Evolutionary conservation across 1,284 basidiomycete genomes (phyloP).

Genomic region (Erythrobasidium hasegawianum): DNA sequence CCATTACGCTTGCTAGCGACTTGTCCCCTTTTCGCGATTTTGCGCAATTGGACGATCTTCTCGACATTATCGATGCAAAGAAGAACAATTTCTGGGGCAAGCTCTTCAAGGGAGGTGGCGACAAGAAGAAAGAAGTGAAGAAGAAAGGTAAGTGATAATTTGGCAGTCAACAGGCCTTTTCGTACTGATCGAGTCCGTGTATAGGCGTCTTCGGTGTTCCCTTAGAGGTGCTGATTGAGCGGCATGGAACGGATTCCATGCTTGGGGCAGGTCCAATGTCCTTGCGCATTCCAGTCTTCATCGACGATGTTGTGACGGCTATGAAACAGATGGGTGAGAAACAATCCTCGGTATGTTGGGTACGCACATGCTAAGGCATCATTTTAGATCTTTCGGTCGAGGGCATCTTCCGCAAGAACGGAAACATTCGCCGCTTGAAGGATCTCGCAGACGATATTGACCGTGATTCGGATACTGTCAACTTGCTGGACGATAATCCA

Average conservation of each 20-base stretch:
- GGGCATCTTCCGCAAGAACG: slow-evolving; percentile 97
- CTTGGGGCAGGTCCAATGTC: slow-evolving; percentile 81
- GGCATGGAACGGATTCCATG: slow-evolving; percentile 88
- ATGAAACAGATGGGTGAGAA: slow-evolving; percentile 97
- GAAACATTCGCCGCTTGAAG: slow-evolving; percentile 89
- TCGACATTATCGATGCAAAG: slow-evolving; percentile 88
- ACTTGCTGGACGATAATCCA: slow-evolving; percentile 89
- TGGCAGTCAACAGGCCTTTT: too few relatives aligned
- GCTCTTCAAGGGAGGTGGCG: slow-evolving; percentile 77
- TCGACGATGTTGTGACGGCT: slow-evolving; percentile 94
- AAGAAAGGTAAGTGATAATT: slow-evolving; percentile 88
- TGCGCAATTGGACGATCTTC: slow-evolving; percentile 77
- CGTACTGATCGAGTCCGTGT: too few relatives aligned
- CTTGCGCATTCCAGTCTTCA: slow-evolving; percentile 88
- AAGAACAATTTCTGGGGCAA: slow-evolving; percentile 97
- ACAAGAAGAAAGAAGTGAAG: slow-evolving; percentile 69
- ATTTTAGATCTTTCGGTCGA: slow-evolving; percentile 95
- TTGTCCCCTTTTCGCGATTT: slow-evolving; percentile 58
- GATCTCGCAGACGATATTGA: slow-evolving; percentile 89
- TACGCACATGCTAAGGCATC: neutral
- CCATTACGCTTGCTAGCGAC: slow-evolving; percentile 67
- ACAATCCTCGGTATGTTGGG: neutral
- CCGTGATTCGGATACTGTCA: slow-evolving; percentile 82
- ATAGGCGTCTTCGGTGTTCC: slow-evolving; percentile 87
- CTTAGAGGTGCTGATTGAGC: slow-evolving; percentile 86